Evolutionary conservation across 2,329 filamentous ascomycete species (phyloP).

Genomic region (Monilinia fructigena): DNA sequence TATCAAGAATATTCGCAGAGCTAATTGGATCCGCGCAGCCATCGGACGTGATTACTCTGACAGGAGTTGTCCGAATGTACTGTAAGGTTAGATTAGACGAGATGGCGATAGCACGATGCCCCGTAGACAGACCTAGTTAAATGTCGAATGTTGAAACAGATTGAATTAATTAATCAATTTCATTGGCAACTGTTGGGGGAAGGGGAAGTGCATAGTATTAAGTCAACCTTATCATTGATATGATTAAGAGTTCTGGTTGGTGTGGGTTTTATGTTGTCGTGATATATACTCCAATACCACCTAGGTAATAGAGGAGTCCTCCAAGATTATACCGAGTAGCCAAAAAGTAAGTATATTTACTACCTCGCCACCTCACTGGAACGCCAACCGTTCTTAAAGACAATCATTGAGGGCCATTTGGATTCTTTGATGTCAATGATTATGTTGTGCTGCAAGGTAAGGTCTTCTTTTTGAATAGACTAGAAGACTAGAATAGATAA

Average conservation of each 20-base stretch:
- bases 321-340: constrained; percentile 1
- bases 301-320: neutral
- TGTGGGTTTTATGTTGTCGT: neutral
- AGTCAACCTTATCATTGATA: constrained; percentile 1
- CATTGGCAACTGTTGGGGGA: neutral
- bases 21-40: neutral
- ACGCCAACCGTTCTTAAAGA: neutral
- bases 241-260: neutral
- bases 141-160: too few species aligned
- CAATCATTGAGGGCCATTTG: neutral
- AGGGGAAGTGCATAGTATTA: neutral
- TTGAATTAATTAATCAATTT: neutral
- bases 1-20: neutral
- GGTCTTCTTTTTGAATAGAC: neutral
- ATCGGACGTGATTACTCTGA: constrained; percentile 1
- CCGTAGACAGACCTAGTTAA: neutral
- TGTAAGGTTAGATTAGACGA: too few species aligned
- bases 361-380: neutral
- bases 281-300: neutral
- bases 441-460: neutral
- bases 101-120: neutral
- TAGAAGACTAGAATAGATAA: neutral
- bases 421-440: neutral
- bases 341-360: neutral
- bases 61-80: neutral